Evolutionary conservation across 2,329 filamentous ascomycete genomes (phyloP).

Genomic region (Xylaria sp.): DNA sequence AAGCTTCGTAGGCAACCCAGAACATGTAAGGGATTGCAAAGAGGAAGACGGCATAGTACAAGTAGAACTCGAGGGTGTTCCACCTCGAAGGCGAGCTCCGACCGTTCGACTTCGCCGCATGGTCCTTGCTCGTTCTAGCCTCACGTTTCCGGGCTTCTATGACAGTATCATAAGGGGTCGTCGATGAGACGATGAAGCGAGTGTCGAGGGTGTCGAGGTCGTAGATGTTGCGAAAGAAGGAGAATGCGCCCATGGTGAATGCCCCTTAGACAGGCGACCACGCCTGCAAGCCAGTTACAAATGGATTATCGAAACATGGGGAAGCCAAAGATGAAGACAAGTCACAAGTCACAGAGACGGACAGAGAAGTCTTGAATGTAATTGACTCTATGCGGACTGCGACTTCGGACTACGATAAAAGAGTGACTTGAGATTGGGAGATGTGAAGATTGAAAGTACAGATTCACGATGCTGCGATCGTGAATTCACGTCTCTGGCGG

Average conservation of each 20-base stretch:
- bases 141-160: constrained; percentile 47
- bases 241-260: constrained; percentile 37
- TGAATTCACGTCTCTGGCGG: no score
- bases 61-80: constrained; percentile 77
- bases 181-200: constrained; percentile 63
- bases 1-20: constrained; percentile 81
- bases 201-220: constrained; percentile 58
- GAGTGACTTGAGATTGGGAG: constrained; percentile 3
- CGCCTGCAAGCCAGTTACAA: constrained; percentile 14
- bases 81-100: constrained; percentile 62
- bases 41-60: constrained; percentile 69
- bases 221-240: constrained; percentile 48
- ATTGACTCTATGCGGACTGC: neutral
- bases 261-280: constrained; percentile 13
- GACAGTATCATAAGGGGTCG: constrained; percentile 57
- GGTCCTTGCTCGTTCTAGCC: constrained; percentile 35
- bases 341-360: neutral
- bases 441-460: neutral
- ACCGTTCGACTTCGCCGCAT: constrained; percentile 39
- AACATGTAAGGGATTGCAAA: constrained; percentile 78
- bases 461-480: no score
- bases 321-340: neutral
- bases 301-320: constrained; percentile 18
- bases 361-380: neutral
- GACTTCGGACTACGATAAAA: neutral